These are phyloP conservation scores for Backusella tuberculispora DNA, from an alignment of 192 early-diverging fungal genomes.

Conservation along the genomic window DNA sequence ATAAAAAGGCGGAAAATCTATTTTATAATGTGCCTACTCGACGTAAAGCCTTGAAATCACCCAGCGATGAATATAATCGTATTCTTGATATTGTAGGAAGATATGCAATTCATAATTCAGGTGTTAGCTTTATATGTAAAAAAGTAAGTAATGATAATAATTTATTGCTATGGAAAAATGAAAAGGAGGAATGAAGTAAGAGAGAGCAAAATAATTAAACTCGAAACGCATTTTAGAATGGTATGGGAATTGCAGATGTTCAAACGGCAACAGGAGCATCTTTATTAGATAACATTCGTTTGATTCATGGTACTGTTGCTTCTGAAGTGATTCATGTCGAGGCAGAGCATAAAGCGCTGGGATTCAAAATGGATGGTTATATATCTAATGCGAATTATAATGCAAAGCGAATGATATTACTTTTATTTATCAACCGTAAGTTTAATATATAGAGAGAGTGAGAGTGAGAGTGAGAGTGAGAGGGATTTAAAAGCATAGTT, in stretches of 20 bases:
- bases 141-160: slow-evolving; percentile 58
- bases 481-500: not conserved
- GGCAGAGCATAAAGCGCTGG: slow-evolving; percentile 50
- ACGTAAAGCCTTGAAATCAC: slow-evolving; percentile 81
- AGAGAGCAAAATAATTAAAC: too few species aligned
- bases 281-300: slow-evolving; percentile 77
- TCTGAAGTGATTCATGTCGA: slow-evolving; percentile 76
- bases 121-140: slow-evolving; percentile 86
- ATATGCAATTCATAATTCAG: slow-evolving; percentile 94
- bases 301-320: slow-evolving; percentile 83
- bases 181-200: not conserved
- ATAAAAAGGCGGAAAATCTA: slow-evolving; percentile 81
- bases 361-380: slow-evolving; percentile 72
- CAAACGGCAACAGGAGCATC: slow-evolving; percentile 66
- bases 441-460: not conserved
- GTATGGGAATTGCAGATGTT: slow-evolving; percentile 78
- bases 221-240: slow-evolving; percentile 12
- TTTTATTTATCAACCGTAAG: slow-evolving; percentile 96
- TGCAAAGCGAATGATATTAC: slow-evolving; percentile 81
- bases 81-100: slow-evolving; percentile 88
- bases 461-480: too few species aligned
- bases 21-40: slow-evolving; percentile 94
- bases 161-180: too few species aligned
- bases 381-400: slow-evolving; percentile 90
- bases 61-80: slow-evolving; percentile 87